Evolutionary conservation across 495 filamentous ascomycete genomes (phyloP).

Genomic region (Penicillium tannophilum): DNA sequence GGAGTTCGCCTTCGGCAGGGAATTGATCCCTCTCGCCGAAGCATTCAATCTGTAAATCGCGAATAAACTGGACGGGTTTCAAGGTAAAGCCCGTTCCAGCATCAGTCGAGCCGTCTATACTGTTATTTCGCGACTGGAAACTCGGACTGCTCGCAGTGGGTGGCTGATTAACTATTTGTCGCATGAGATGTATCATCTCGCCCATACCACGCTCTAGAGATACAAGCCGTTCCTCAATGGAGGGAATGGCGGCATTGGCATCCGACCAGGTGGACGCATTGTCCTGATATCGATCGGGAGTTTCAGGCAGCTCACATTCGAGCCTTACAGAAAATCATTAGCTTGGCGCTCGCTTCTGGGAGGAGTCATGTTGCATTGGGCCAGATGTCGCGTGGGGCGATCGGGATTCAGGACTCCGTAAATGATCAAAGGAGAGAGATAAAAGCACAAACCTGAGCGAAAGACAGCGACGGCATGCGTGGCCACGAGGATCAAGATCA

Average conservation of each 20-base stretch:
- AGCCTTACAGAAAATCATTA: constrained; percentile 29
- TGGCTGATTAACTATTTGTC: constrained; percentile 38
- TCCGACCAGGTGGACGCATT: constrained; percentile 38
- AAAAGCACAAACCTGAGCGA: constrained; percentile 36
- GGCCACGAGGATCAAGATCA: constrained; percentile 42
- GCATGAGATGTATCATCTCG: constrained; percentile 44
- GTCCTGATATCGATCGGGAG: constrained; percentile 40
- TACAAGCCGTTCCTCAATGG: constrained; percentile 42
- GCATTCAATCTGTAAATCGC: constrained; percentile 40
- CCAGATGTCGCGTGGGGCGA: not conserved
- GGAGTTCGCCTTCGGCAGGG: constrained; percentile 26
- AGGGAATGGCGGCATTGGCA: constrained; percentile 36
- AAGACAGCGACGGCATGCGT: constrained; percentile 45
- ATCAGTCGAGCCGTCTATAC: constrained; percentile 32
- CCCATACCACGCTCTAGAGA: constrained; percentile 42
- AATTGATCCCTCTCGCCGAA: constrained; percentile 34
- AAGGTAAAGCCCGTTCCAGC: constrained; percentile 25
- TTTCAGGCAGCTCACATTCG: constrained; percentile 45
- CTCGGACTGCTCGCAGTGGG: constrained; percentile 21
- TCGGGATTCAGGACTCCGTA: not conserved
- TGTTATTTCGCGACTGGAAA: constrained; percentile 23
- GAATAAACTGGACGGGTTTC: constrained; percentile 41
- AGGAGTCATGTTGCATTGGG: not conserved
- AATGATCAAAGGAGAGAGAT: not conserved
- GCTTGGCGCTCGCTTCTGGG: not conserved